Evolutionary conservation across 164 flowering plant genomes (phyloP), one percentile per base, ranked within the genome.

Genomic region (Liquidambar formosana): DNA sequence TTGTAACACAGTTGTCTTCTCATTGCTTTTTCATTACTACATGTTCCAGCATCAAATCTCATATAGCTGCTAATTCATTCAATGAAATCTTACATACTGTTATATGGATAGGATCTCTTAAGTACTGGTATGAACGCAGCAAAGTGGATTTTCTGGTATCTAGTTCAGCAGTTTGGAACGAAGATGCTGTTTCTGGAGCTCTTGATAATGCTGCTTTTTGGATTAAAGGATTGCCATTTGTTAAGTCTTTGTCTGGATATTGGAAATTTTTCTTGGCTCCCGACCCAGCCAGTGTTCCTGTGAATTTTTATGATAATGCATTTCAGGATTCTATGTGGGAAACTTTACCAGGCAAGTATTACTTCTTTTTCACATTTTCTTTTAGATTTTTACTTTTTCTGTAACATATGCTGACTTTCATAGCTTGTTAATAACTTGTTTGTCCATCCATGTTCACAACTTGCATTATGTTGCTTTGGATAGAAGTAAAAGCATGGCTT

Each of bases 261-360:
- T 95, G 99, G 99, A 91, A 80, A 65, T 95, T 95, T 81, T 78
- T 75, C 66, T 80, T 93, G 76, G 97, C 97, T 57, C 69, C 86
- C 5, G 72, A 66, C 70, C 97, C 94, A 27, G 23, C 61, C 3
- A 60, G 48, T 59, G 86, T 82, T 67, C 99, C 99, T 25, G 23
- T 0, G n/a, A 78, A 88, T 18, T 95, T 95, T 71, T 73, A 79
- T 69, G 80, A 80, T 10, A 60, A 45, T 66, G 75, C 70, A 45
- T 95, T 89, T 84, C 72, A 81, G 68, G 99, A 95, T 78, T 78
- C 89, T 28, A 63, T 79, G 1, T 95, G 99, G 99, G 81, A 76
- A 57, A 78, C 71, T 52, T 79, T 95, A 71, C 97, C 97, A n/a
- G 99, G 99, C 84, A 65, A 68, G 72, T 22, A 12, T 48, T 22